These are phyloP conservation scores for Tetracentron sinense DNA, from an alignment of 164 flowering plant genomes.

Conservation along the genomic window DNA sequence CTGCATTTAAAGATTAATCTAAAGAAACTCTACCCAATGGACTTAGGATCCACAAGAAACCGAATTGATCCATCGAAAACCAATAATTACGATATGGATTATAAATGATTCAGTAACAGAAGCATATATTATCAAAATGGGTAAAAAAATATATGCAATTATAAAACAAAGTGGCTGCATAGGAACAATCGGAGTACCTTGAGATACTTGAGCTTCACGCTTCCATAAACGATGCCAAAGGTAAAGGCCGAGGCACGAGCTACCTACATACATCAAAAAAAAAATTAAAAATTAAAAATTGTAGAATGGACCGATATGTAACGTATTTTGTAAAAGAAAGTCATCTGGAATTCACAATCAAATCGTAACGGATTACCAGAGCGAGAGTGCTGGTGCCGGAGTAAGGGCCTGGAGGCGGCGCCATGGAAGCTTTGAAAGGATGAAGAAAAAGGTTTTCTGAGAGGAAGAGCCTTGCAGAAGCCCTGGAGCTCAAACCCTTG, in stretches of 20 bases:
- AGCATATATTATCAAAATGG: no score
- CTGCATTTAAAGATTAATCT: no score
- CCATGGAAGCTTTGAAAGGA: conserved; percentile 30
- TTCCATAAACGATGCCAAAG: conserved; percentile 63
- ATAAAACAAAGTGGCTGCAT: background rate
- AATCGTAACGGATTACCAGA: conserved; percentile 36
- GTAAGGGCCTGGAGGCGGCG: conserved; percentile 65
- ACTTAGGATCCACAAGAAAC: no score
- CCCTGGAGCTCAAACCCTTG: no score
- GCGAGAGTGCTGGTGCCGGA: conserved; percentile 77
- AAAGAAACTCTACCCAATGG: no score
- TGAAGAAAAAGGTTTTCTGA: background rate
- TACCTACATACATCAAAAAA: conserved; percentile 33
- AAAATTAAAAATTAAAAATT: background rate
- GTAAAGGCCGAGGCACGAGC: conserved; percentile 73
- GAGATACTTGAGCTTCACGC: conserved; percentile 62
- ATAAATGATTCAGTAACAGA: no score
- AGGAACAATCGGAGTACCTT: conserved; percentile 31
- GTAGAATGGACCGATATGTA: background rate
- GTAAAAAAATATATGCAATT: background rate
- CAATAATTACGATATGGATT: no score
- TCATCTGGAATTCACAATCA: background rate
- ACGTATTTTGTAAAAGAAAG: background rate
- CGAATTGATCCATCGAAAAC: no score
- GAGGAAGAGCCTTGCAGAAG: no score